Evolutionary conservation across 257 asterid genomes (phyloP).

Genomic region (Parsonsia alboflavescens): DNA sequence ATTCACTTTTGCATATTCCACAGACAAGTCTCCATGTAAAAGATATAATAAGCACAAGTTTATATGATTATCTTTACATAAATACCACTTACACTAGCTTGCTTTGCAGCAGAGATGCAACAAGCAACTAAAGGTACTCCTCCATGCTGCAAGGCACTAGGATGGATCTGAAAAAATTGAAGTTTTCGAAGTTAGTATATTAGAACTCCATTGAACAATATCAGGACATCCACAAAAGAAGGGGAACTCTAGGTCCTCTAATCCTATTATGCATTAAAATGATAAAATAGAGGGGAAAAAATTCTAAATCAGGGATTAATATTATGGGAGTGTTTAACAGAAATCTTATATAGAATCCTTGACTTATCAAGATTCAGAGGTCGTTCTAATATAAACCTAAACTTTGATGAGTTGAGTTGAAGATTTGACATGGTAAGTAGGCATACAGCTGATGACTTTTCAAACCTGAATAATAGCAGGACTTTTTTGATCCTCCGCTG

Average conservation of each 20-base stretch:
- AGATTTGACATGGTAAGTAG: neutral
- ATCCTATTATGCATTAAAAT: neutral
- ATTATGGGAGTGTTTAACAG: neutral
- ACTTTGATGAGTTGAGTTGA: neutral
- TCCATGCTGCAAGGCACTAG: conserved; percentile 86
- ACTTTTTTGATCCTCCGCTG: conserved; percentile 82
- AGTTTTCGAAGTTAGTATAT: neutral
- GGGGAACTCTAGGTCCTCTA: neutral
- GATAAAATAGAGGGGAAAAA: neutral
- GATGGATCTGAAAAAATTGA: conserved; percentile 66
- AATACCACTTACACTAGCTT: conserved; percentile 68
- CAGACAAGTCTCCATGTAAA: neutral
- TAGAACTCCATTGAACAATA: neutral
- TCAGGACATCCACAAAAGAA: neutral
- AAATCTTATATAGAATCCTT: neutral
- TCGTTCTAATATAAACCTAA: neutral
- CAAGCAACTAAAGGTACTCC: conserved; percentile 79
- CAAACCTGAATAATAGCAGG: conserved; percentile 96
- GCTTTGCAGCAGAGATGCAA: conserved; percentile 84
- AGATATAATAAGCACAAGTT: neutral
- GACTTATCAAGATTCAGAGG: neutral
- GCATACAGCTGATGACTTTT: conserved; percentile 15
- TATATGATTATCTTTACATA: conserved; percentile 2
- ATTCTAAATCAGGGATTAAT: neutral
- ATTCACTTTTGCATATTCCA: neutral